Evolutionary conservation across 2,329 filamentous ascomycete species (phyloP), one percentile per base, ranked within the genome.

Genomic region (Lachnellula subtilissima): DNA sequence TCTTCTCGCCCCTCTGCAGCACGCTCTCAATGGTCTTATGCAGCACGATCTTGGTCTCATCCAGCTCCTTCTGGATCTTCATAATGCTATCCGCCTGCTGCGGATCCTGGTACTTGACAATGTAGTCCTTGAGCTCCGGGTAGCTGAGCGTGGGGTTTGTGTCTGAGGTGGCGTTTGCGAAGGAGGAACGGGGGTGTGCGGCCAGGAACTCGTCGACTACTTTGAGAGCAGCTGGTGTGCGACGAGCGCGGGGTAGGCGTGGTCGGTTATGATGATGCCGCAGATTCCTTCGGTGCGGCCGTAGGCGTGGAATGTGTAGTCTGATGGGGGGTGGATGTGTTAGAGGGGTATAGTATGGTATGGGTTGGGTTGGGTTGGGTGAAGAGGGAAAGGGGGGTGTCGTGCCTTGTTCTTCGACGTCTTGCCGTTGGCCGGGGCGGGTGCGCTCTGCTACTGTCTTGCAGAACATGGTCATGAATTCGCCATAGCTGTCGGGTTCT

Each of bases 21-120:
- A 87, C 86, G 68, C 84, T 89, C 77, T 96, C 88, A 67, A 96
- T 97, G 46, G 94, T 97, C 83, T 97, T 96, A 77, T 97, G 91
- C 67, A 99, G 80, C 57, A 96, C 87, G 70, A 96, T 92, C 82
- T 97, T 97, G 59, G 93, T 97, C 80, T 97, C 92, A 70, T 97
- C 92, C 59, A 99, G 80, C 77, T 99, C 91, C 76, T 91, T 88
- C 74, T 97, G 93, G 67, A 99, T 97, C 80, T 91, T 92, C 79
- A 91, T 84, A 71, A 97, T 95, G 74, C 87, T 93, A 76, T 96
- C 91, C 64, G 91, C 92, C 75, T 95, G 83, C 69, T 86, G 79
- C 12, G 93, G 91, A 72, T 97, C 89, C 76, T 70, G 68, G 43
- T 70, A 70, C 64, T 87, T 85, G 42, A 74, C 70, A 50, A 89